Evolutionary conservation across 352 stramenopile genomes (phyloP), one percentile per base, ranked within the genome.

Genomic region (Achlya hypogyna): DNA sequence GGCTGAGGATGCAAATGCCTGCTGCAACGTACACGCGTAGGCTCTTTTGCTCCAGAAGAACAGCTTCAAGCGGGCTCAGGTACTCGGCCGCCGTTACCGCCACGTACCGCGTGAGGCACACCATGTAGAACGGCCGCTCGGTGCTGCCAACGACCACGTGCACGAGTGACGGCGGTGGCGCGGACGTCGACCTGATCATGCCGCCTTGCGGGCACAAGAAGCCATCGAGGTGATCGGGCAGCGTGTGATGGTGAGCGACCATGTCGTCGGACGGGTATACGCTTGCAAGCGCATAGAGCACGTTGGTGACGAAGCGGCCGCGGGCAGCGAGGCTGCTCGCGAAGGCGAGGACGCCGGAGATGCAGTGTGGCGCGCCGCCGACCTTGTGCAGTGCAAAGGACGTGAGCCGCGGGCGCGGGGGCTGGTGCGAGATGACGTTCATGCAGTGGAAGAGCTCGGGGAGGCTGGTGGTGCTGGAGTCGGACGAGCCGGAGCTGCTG

Each of bases 401-500:
- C 14, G 56, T 34, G 5, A 45, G 9, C 8, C 83, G 82, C 59
- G 87, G 75, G 6, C 82, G 80, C 62, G 90, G 82, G 0, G 84
- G 83, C 62, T 91, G 82, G 64, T 93, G 84, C 0, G 85, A 94
- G 3, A 82, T 71, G 18, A 94, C 83, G 71, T 87, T 94, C 85
- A 94, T 94, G 49, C 82, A 91, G 62, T 94, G 85, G 47, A 91
- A 89, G n/a, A 94, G 68, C 59, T 94, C 85, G 70, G 91, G 82
- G 27, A 94, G 67, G 18, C 82, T 91, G 16, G 85, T 94, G 78
- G 90, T 87, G 56, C 82, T 92, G 58, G 74, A 83, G 28, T 90
- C 79, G 0, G 84, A 91, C 45, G 77, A 82, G 38, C 76, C 80
- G 5, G 59, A 75, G 31, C 40, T 54, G 27, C 34, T 52, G 42